These are phyloP conservation scores for Fusarium abutilonis DNA, from an alignment of 2,329 filamentous ascomycete genomes.

Conservation along the genomic window DNA sequence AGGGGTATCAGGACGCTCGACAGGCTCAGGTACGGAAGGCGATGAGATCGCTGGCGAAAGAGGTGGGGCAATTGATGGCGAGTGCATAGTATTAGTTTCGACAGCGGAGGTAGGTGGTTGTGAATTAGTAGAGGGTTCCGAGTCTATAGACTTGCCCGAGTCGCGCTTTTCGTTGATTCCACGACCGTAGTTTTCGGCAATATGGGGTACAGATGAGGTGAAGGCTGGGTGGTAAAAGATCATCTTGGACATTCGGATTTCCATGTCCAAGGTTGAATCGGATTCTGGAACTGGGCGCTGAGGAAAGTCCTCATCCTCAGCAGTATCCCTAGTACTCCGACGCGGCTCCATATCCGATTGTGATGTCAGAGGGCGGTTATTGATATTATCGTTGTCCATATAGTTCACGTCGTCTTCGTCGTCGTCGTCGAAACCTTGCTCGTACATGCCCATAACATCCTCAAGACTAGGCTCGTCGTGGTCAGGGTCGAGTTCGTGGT, in stretches of 20 bases:
- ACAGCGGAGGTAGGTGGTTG: constrained; percentile 34
- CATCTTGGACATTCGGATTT: constrained; percentile 54
- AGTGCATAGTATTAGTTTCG: constrained; percentile 13
- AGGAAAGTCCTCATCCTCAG: constrained; percentile 37
- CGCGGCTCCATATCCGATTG: constrained; percentile 48
- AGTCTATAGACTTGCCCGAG: constrained; percentile 61
- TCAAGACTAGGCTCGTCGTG: constrained; percentile 70
- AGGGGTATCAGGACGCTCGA: constrained; percentile 31
- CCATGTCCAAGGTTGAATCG: constrained; percentile 50
- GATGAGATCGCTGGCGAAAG: constrained; percentile 34
- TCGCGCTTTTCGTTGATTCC: constrained; percentile 56
- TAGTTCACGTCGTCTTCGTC: constrained; percentile 50
- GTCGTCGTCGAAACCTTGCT: constrained; percentile 66
- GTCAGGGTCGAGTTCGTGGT: constrained; percentile 44
- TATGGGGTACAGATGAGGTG: constrained; percentile 53
- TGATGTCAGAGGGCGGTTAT: constrained; percentile 49
- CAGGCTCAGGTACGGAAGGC: constrained; percentile 13
- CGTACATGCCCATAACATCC: constrained; percentile 77
- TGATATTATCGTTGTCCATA: constrained; percentile 33
- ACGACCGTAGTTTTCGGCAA: constrained; percentile 47
- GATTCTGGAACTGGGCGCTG: constrained; percentile 32
- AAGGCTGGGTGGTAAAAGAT: constrained; percentile 54
- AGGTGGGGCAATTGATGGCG: constrained; percentile 22
- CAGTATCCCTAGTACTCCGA: constrained; percentile 19
- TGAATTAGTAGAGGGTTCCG: constrained; percentile 46